Base-by-base conservation (phyloP, 768 basidiomycete genomes). In the Lactarius psammicola region DNA sequence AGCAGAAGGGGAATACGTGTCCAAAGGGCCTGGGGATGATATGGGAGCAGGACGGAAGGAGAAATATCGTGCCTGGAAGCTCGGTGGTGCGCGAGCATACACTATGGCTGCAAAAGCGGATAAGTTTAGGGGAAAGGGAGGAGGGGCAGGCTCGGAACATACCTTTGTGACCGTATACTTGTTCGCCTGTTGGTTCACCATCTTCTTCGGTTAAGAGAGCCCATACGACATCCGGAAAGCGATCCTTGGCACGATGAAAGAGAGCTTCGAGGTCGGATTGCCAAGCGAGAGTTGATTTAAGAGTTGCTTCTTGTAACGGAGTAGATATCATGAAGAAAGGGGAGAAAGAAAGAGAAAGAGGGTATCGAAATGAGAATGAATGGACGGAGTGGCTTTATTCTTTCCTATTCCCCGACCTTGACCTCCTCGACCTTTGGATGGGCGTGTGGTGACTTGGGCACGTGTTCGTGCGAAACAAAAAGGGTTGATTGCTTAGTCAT, bases 191-290 rank as follows among this genome's bases (percentile, higher is more conserved):
- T 5, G 64, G 55, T 63, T 82, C 82, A 58, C 77, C 72, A 61
- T 76, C 79, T 59, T 83, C 82, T 36, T 84, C 85, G 44, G 72
- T 78, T 0, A 74, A 74, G 23, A 88, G 80, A 74, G 88, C 86
- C 95, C 96, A 98, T n/a, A 93, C 87, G 59, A 98, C 94, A 78
- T 98, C 96, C n/a, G 92, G 90, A 73, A 95, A 98, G 63, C 93
- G 83, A 67, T 95, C 92, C 76, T 90, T 90, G n/a, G 94, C 89
- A 60, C 87, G 81, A 69, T 83, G 82, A 76, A 94, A 95, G 46
- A 98, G 83, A 7, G 80, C 72, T 64, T 86, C 82, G 4, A 98
- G 83, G 78, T 98, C 88, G n/a, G 75, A 74, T 71, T 92, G 89
- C 95, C 95, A 98, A 20, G 79, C 76, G 5, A 78, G 72, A 0